These are phyloP conservation scores for Fusarium veterinarium DNA, from an alignment of 2,329 filamentous ascomycete genomes.

Conservation along the genomic window DNA sequence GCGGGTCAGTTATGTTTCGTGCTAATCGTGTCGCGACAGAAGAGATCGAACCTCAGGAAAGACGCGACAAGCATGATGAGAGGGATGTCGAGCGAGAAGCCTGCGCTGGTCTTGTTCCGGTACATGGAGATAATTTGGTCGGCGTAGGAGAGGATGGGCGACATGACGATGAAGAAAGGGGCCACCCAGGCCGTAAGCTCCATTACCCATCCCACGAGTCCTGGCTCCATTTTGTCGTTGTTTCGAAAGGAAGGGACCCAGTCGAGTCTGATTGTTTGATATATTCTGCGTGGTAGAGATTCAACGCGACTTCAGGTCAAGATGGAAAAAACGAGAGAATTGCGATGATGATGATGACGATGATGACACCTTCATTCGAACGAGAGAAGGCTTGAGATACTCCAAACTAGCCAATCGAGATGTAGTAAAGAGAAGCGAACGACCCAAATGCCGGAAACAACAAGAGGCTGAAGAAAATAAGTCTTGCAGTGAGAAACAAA, in stretches of 20 bases:
- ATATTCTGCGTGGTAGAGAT: background rate
- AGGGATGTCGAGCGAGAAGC: constrained; percentile 77
- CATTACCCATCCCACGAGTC: constrained; percentile 40
- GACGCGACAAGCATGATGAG: constrained; percentile 79
- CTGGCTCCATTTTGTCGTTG: constrained; percentile 15
- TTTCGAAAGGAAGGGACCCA: background rate
- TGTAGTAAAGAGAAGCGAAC: background rate
- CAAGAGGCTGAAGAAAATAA: background rate
- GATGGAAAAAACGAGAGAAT: background rate
- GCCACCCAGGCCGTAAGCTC: constrained; percentile 64
- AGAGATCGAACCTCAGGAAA: constrained; percentile 65
- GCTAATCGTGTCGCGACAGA: background rate
- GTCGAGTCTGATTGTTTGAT: background rate
- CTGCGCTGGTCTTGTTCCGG: constrained; percentile 70
- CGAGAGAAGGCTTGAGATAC: background rate
- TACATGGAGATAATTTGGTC: constrained; percentile 76
- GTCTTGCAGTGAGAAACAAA: constrained; percentile 21
- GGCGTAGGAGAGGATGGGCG: constrained; percentile 72
- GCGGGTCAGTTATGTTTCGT: constrained; percentile 31
- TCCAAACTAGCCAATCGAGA: background rate
- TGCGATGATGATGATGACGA: constrained; percentile 3
- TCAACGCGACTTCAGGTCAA: constrained; percentile 10
- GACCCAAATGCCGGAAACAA: background rate
- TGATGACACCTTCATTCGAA: constrained; percentile 19
- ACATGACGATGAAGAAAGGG: constrained; percentile 72